Base-by-base conservation (phyloP, 148 eudicot genomes). In the Rhododendron kiyosumense region DNA sequence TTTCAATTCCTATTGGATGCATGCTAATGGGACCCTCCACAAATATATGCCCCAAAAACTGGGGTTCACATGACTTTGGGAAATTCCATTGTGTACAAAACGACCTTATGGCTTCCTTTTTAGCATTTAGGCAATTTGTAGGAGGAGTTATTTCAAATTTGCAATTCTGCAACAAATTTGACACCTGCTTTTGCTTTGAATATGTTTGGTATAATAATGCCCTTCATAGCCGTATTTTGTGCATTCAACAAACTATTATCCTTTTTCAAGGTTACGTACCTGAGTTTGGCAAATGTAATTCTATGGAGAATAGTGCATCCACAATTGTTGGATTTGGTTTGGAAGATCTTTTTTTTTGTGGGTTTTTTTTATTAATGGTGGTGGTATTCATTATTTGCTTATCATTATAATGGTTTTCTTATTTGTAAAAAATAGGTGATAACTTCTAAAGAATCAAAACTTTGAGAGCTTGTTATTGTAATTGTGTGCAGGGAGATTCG, bases 401-500 rank as follows among this genome's bases (percentile, higher is more conserved):
- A 9, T 46, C 14, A 52, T 81, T 81, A 3, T 20, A 30, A 28
- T 11, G 12, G 38, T 14, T 30, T 79, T 26, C 41, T 26, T 59
- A 10, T 18, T 3, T 81, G 49, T 71, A 59, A 61, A 41, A 41
- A 61, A 52, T 34, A 22, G 5, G 17, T 75, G 30, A 34, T 84
- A 75, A 75, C 24, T 75, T 84, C n/a, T 5, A 18, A 18, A 57
- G 22, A 17, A 57, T 57, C 24, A 20, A 9, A 20, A 79, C 26
- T 74, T 36, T 65, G 28, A 86, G 18, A 24, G 38, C 48, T 22
- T 26, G 80, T 71, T 85, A 6, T 71, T 51, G 51, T 77, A 48
- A 36, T 28, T 24, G 7, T 84, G 6, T 88, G 84, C 91, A 97
- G 99, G 92, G 91, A 84, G 92, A 97, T 88, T 81, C 89, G 85